These are phyloP conservation scores for Didymosphaeria variabile DNA, from an alignment of 2,329 filamentous ascomycete species.

Conservation along the genomic window DNA sequence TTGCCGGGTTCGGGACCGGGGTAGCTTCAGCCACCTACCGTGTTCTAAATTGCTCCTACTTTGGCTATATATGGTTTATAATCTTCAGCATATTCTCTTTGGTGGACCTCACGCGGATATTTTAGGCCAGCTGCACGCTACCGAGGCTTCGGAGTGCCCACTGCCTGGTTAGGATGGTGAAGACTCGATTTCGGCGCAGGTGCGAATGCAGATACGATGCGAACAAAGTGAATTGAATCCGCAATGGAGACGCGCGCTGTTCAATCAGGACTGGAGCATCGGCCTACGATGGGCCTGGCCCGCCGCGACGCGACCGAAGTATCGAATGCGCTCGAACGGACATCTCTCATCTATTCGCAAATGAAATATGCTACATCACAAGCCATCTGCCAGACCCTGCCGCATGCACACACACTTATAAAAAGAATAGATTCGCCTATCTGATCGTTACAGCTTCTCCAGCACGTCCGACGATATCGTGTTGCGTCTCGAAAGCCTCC, in stretches of 20 bases:
- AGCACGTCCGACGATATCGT: slow-evolving; percentile 1
- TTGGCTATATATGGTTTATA: slow-evolving; percentile 38
- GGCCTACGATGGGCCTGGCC: slow-evolving; percentile 28
- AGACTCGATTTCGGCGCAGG: slow-evolving; percentile 29
- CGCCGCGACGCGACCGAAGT: slow-evolving; percentile 22
- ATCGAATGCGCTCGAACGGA: slow-evolving; percentile 26
- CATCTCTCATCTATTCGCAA: slow-evolving; percentile 40
- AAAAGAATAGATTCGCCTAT: slow-evolving; percentile 1
- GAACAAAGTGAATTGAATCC: slow-evolving; percentile 15
- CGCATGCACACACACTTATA: not conserved
- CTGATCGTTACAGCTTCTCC: not conserved
- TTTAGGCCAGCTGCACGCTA: slow-evolving; percentile 21
- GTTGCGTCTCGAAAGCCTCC: slow-evolving; percentile 7
- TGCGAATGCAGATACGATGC: slow-evolving; percentile 20
- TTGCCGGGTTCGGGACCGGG: slow-evolving; percentile 35
- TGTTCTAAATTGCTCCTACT: slow-evolving; percentile 34
- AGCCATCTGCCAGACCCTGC: not conserved
- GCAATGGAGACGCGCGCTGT: not conserved
- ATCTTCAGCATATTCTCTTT: slow-evolving; percentile 27
- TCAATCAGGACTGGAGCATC: slow-evolving; percentile 21
- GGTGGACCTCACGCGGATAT: slow-evolving; percentile 30
- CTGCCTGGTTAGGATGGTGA: slow-evolving; percentile 24
- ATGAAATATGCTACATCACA: slow-evolving; percentile 35
- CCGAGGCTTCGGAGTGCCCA: slow-evolving; percentile 32
- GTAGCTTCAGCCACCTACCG: slow-evolving; percentile 28